These are phyloP conservation scores for Fusarium longipes DNA, from an alignment of 2,329 filamentous ascomycete species.

Conservation along the genomic window DNA sequence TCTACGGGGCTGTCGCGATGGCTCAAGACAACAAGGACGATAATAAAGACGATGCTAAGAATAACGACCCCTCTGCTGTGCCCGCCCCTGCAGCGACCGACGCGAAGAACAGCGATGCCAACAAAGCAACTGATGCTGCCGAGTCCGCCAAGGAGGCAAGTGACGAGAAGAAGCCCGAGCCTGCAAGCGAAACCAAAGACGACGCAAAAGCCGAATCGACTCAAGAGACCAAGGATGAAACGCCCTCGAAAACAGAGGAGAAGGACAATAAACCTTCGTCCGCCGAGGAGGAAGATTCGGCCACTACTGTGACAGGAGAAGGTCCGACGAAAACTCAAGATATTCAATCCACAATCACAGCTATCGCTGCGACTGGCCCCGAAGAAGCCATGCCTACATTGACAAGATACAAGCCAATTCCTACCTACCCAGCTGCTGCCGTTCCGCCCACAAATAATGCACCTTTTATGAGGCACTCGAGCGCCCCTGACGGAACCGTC, in stretches of 20 bases:
- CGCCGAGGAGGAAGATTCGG: slow-evolving; percentile 23
- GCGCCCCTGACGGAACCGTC: slow-evolving; percentile 88
- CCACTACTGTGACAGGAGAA: slow-evolving; percentile 39
- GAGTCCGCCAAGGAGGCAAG: slow-evolving; percentile 12
- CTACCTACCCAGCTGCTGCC: slow-evolving; percentile 75
- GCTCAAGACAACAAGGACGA: slow-evolving; percentile 47
- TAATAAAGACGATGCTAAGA: slow-evolving; percentile 35
- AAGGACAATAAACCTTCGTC: slow-evolving; percentile 23
- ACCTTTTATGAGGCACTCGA: slow-evolving; percentile 91
- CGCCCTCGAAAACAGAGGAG: slow-evolving; percentile 28
- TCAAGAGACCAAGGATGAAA: slow-evolving; percentile 20
- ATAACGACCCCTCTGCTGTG: slow-evolving; percentile 28
- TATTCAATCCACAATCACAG: slow-evolving; percentile 24
- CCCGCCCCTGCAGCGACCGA: slow-evolving; percentile 32
- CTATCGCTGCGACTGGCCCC: slow-evolving; percentile 30
- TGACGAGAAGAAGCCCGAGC: slow-evolving; percentile 13
- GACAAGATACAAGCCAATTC: slow-evolving; percentile 54
- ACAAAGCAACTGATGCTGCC: slow-evolving; percentile 18
- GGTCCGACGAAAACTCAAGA: slow-evolving; percentile 28
- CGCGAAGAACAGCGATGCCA: slow-evolving; percentile 27
- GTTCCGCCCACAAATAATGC: slow-evolving; percentile 87
- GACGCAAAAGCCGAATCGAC: slow-evolving; percentile 27
- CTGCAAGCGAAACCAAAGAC: slow-evolving; percentile 27
- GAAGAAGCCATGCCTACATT: slow-evolving; percentile 56
- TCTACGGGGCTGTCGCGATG: slow-evolving; percentile 48